A percentile compares a stretch with the other conserved stretches of the same genome.
phyloP scores from a whole-genome alignment of 2,329 filamentous ascomycete species.

The Trichoderma endophyticum region DNA sequence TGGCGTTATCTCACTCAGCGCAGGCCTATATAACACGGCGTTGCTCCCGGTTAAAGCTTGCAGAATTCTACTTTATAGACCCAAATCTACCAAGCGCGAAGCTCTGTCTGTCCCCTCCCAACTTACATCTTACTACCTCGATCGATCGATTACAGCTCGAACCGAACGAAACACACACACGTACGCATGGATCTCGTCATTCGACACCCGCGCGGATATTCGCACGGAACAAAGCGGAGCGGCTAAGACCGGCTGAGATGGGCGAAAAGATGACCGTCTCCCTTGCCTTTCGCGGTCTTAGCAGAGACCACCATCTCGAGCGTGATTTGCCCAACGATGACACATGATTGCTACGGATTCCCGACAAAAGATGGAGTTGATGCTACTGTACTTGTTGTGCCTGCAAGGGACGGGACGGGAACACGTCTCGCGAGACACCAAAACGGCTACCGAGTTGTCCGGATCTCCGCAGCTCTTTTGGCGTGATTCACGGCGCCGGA shows the following conservation, averaged over 20 bases:
- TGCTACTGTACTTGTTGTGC: neutral
- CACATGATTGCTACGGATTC: neutral
- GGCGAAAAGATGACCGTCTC: constrained; percentile 1
- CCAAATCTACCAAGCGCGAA: neutral
- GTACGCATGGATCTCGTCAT: neutral
- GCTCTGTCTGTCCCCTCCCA: neutral
- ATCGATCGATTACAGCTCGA: neutral
- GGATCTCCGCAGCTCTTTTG: neutral
- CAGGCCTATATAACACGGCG: neutral
- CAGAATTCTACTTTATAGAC: neutral
- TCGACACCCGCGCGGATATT: neutral
- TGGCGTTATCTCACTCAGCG: neutral
- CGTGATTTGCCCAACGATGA: neutral
- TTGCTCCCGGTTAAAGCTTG: neutral
- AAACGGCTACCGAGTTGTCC: neutral
- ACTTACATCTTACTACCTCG: neutral
- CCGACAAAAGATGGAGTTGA: neutral
- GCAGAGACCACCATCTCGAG: neutral
- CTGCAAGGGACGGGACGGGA: neutral
- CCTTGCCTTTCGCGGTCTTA: neutral
- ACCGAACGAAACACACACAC: neutral
- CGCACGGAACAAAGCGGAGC: neutral
- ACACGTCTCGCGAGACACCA: neutral
- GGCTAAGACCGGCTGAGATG: constrained; percentile 11
- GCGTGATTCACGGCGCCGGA: neutral